Evolutionary conservation across 2,329 filamentous ascomycete species (phyloP).

Genomic region (Tolypocladium cylindrosporum): DNA sequence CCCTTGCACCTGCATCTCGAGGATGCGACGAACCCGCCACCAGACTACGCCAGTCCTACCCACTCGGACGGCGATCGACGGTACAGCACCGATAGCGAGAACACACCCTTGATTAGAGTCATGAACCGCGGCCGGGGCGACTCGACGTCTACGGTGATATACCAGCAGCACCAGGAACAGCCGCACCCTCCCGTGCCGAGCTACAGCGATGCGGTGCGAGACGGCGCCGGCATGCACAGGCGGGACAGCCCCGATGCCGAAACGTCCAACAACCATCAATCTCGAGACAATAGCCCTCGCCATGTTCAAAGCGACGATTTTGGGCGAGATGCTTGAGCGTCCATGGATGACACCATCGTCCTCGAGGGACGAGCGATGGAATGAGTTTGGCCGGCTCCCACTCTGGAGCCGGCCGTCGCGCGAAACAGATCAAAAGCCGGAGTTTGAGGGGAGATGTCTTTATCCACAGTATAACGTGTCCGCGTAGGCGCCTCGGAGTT

Average conservation of each 20-base stretch:
- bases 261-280: neutral
- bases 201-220: conserved; percentile 65
- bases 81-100: conserved; percentile 48
- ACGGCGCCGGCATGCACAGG: conserved; percentile 27
- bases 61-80: conserved; percentile 47
- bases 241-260: conserved; percentile 13
- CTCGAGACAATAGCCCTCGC: neutral
- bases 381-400: neutral
- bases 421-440: neutral
- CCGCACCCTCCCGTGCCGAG: conserved; percentile 62
- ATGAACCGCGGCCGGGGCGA: conserved; percentile 40
- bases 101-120: conserved; percentile 39
- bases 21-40: conserved; percentile 53
- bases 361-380: neutral
- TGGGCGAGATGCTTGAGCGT: neutral
- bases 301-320: neutral
- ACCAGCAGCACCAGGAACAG: conserved; percentile 4
- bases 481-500: conserved; percentile 11
- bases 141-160: conserved; percentile 25
- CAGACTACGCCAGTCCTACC: conserved; percentile 59
- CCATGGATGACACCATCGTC: neutral
- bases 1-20: conserved; percentile 33
- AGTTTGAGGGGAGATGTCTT: neutral
- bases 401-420: neutral
- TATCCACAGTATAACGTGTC: neutral